Evolutionary conservation across 441 rosid species (phyloP), one percentile per base, ranked within the genome.

Genomic region (Gossypium gossypioides): DNA sequence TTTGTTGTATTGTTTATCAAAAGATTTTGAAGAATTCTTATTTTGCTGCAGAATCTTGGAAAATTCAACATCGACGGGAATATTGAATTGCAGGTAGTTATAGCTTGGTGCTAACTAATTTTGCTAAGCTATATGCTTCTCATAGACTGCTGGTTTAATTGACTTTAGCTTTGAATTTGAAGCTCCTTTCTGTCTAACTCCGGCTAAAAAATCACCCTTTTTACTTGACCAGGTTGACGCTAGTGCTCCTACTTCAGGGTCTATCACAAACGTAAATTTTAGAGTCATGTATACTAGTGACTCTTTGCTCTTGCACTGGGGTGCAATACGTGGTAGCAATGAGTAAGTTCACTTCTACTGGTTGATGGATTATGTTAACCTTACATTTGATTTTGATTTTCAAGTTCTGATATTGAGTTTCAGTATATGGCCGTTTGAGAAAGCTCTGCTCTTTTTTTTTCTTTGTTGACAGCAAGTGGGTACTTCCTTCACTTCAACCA

Each of bases 251-350:
- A 56, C 74, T 70, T 56, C 81, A 9, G 85, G 81, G 32, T 81
- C 78, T 68, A 66, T 72, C 24, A 86, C 79, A 40, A 82, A 74
- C 78, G 84, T 91, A 25, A 82, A 85, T 79, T 75, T 95, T 79
- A 86, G 87, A 74, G 85, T 91, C 25, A 78, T 81, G 19, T 76
- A 85, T 73, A 74, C 76, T 58, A 86, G 90, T 58, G 90, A 89
- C 71, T 84, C 97, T 25, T 83, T 95, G 85, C 74, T 88, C 72
- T 86, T 95, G 57, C 99, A 95, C 77, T 95, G 99, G 98, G 99
- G 98, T 69, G 95, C 74, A 27, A 79, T 91, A 77, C 81, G 78
- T 21, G 96, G 89, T 81, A 85, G 75, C 76, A 85, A 82, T 44
- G 91, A 83, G 99, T 95, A 85, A 81, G 93, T 79, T 73, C 60